Conservation (phyloP, 148 eudicot genomes). For the Rhododendron henanense region DNA sequence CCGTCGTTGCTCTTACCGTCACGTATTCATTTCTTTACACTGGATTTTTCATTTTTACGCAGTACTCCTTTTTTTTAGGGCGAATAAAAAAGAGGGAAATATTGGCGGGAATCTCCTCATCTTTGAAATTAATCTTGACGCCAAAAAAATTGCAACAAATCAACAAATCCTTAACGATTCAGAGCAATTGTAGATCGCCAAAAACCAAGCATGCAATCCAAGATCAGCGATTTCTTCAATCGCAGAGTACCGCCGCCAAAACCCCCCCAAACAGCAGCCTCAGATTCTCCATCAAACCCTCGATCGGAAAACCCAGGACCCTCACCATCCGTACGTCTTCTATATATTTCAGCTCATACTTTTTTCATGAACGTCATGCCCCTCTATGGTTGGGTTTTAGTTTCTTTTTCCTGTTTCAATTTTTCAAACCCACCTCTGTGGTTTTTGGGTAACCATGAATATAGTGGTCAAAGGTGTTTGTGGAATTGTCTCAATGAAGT, state of each 20-base stretch:
- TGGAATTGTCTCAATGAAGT: not conserved
- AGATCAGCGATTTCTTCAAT: constrained; percentile 18
- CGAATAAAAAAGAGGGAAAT: not conserved
- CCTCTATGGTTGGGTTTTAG: not conserved
- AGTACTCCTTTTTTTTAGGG: not conserved
- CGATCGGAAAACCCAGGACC: not conserved
- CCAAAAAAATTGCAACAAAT: not conserved
- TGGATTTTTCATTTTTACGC: not conserved
- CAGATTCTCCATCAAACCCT: not conserved
- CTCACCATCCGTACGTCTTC: not conserved
- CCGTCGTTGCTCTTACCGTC: no score
- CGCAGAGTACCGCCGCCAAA: not conserved
- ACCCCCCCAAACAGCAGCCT: not conserved
- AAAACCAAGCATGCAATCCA: constrained; percentile 1
- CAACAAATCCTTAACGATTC: not conserved
- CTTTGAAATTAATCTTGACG: not conserved
- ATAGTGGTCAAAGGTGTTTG: not conserved
- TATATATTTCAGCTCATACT: not conserved
- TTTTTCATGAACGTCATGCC: not conserved
- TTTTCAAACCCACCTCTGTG: not conserved
- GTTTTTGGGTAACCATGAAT: not conserved
- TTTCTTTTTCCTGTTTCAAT: not conserved
- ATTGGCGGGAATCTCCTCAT: not conserved
- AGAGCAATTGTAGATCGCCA: not conserved
- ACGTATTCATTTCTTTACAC: no score